Conservation (phyloP, 83 land plant species). For the Larix sibirica region DNA sequence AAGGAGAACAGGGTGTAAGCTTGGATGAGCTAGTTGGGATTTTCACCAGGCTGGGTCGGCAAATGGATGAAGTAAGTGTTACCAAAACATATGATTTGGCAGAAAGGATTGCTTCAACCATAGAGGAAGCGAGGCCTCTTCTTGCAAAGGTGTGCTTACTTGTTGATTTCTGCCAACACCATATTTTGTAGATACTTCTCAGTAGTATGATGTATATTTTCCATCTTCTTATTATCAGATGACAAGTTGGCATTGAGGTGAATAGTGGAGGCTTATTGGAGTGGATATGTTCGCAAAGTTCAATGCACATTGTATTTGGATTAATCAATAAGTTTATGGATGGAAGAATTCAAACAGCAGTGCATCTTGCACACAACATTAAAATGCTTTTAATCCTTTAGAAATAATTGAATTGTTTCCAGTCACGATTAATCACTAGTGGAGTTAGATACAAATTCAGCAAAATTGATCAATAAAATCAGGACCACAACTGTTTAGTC, state of each 20-base stretch:
- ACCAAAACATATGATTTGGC: constrained; percentile 58
- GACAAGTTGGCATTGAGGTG: neutral
- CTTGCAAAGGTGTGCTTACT: constrained; percentile 66
- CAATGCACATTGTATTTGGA: neutral
- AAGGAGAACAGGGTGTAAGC: constrained; percentile 91
- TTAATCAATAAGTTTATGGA: neutral
- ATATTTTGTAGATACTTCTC: neutral
- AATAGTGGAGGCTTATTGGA: neutral
- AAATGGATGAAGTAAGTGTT: constrained; percentile 80
- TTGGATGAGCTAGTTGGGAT: constrained; percentile 89
- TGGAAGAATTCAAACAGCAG: neutral
- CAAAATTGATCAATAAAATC: neutral
- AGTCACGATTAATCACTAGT: neutral
- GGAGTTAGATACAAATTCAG: neutral
- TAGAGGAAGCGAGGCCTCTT: constrained; percentile 87
- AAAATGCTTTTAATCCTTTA: neutral
- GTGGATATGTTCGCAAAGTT: neutral
- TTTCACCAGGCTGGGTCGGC: constrained; percentile 84
- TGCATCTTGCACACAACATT: neutral
- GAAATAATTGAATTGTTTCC: neutral
- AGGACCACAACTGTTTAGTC: neutral
- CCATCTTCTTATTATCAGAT: neutral
- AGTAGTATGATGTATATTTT: neutral
- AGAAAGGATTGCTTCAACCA: constrained; percentile 65
- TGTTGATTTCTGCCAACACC: neutral